phyloP scores from a whole-genome alignment of 257 asterid genomes.

The Echium plantagineum region DNA sequence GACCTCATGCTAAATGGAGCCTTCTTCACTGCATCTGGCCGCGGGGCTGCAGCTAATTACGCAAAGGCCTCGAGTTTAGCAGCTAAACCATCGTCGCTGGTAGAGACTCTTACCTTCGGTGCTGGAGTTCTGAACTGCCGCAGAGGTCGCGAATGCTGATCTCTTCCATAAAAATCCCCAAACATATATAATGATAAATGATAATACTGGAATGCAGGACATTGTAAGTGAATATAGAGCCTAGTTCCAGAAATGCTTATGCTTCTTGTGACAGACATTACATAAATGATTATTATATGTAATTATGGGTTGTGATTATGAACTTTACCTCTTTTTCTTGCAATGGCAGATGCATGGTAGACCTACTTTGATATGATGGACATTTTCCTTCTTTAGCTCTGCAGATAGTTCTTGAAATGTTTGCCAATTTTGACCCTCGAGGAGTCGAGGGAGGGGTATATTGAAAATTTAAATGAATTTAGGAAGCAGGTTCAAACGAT shows the following conservation, averaged over 20 bases:
- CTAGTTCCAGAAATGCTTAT: background rate
- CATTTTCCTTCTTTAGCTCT: too few species aligned
- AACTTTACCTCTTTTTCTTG: background rate
- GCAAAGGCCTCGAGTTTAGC: conserved; percentile 40
- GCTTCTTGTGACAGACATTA: background rate
- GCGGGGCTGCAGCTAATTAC: conserved; percentile 18
- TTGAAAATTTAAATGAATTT: too few species aligned
- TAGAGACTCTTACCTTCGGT: conserved; percentile 25
- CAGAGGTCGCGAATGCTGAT: conserved; percentile 26
- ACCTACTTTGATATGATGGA: too few species aligned
- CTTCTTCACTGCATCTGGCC: conserved; percentile 33
- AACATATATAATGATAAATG: too few species aligned
- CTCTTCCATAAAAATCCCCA: background rate
- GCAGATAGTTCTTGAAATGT: too few species aligned
- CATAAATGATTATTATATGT: conserved; percentile 16
- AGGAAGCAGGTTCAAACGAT: too few species aligned
- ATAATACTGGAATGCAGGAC: background rate
- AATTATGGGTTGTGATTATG: conserved; percentile 12
- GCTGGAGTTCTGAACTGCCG: conserved; percentile 40
- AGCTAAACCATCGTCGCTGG: conserved; percentile 30
- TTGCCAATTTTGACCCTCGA: too few species aligned
- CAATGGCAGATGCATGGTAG: background rate
- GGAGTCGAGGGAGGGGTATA: too few species aligned
- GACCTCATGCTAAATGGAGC: conserved; percentile 42
- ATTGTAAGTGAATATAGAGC: background rate